Evolutionary conservation across 345 rosid genomes (phyloP), one percentile per base, ranked within the genome.

Genomic region (Arabidopsis suecica): DNA sequence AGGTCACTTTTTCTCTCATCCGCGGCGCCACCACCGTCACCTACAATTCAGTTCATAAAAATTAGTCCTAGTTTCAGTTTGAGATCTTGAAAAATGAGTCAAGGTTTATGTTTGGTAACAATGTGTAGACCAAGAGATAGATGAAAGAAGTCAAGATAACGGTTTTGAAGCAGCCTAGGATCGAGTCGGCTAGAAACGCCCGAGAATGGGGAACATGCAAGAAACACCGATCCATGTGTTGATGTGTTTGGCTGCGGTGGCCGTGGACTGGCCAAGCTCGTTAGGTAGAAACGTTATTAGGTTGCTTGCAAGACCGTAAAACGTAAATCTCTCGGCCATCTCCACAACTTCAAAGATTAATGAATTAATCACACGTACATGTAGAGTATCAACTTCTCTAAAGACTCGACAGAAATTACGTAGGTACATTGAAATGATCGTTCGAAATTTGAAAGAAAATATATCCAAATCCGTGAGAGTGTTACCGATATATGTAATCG

Each of bases 191-290:
- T 7, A 90, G 33, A 55, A 87, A 69, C 5, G 86, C 97, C 98
- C 98, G 1, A 90, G 3, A 22, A 94, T 34, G 0, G 97, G 98
- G 64, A 90, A 94, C 75, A 94, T 45, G 34, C 88, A 59, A 25
- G 97, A 88, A 68, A 91, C 82, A 7, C 97, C 98, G 36, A 86
- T 71, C 97, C 98, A 94, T 23, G 87, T 77, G 54, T 88, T 94
- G 66, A 94, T 85, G 49, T 84, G 83, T 79, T 90, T 85, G 25
- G 88, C 91, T 0, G 98, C 97, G 0, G 83, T 67, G 45, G 87
- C 85, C 9, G 71, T 78, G 14, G 88, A 69, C 73, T 91, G 76
- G 1, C 83, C 85, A 5, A 94, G 86, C 36, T 85, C 83, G 66
- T 81, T 87, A 14, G 91, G 88, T 20, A 94, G 89, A 74, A 84